These are phyloP conservation scores for Phytophthora tentaculata DNA, from an alignment of 352 stramenopile species.

Conservation along the genomic window DNA sequence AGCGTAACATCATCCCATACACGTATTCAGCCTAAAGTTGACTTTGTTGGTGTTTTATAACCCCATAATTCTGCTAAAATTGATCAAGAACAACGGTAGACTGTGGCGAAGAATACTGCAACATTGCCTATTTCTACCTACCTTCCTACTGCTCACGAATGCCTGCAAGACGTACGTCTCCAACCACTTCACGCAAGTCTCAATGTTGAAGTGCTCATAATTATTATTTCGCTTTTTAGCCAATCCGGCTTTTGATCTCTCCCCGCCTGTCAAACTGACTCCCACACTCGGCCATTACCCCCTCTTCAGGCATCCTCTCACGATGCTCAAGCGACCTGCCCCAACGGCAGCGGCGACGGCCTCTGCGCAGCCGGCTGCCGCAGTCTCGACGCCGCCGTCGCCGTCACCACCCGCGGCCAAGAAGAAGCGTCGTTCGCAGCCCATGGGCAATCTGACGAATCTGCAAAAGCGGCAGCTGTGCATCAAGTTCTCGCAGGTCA, in stretches of 20 bases:
- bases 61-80: no score
- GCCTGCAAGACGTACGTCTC: no score
- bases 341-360: neutral
- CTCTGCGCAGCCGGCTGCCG: neutral
- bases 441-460: constrained; percentile 68
- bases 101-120: no score
- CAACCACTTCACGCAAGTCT: neutral
- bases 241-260: neutral
- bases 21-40: neutral
- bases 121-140: no score
- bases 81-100: no score
- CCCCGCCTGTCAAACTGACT: constrained; percentile 45
- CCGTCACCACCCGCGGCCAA: constrained; percentile 18
- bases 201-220: constrained; percentile 3
- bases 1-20: neutral
- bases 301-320: constrained; percentile 27
- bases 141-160: no score
- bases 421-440: constrained; percentile 57
- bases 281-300: constrained; percentile 28
- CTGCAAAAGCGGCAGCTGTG: constrained; percentile 66
- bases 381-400: constrained; percentile 2
- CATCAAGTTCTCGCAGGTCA: constrained; percentile 59
- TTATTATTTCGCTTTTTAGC: neutral
- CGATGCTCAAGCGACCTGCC: constrained; percentile 34
- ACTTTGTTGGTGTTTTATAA: no score